Conservation (phyloP, 345 rosid genomes). For the Ceriops zippeliana region DNA sequence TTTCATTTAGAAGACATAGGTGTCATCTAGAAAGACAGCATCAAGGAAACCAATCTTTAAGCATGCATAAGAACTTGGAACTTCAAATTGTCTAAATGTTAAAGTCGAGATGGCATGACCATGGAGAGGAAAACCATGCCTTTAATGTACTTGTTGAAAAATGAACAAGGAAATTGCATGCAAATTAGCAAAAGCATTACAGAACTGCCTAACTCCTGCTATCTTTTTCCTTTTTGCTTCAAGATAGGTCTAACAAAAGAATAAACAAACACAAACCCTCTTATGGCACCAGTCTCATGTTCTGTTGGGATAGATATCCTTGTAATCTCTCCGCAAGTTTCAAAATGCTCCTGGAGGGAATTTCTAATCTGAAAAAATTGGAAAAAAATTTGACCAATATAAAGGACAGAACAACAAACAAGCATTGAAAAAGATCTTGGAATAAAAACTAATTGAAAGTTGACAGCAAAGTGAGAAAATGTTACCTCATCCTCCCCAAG, state of each 20-base stretch:
- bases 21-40: too few species aligned
- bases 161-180: too few species aligned
- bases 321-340: slow-evolving; percentile 63
- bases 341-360: slow-evolving; percentile 55
- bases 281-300: slow-evolving; percentile 55
- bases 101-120: too few species aligned
- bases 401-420: neutral
- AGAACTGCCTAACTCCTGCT: neutral
- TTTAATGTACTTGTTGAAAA: too few species aligned
- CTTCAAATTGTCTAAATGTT: too few species aligned
- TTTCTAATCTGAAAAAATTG: slow-evolving; percentile 41
- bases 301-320: slow-evolving; percentile 63
- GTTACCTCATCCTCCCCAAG: slow-evolving; percentile 53
- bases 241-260: neutral
- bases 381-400: neutral
- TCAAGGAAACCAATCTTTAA: too few species aligned
- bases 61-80: too few species aligned
- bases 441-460: neutral
- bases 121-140: too few species aligned
- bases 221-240: neutral
- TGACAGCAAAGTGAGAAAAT: neutral
- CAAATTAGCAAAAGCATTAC: neutral
- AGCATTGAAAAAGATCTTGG: neutral
- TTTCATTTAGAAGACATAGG: too few species aligned
- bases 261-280: slow-evolving; percentile 52